Percentiles rank a stretch among this genome's conserved stretches.
These are phyloP conservation scores for Fraxinus velutina DNA, from an alignment of 305 asterid genomes.

Conservation along the genomic window DNA sequence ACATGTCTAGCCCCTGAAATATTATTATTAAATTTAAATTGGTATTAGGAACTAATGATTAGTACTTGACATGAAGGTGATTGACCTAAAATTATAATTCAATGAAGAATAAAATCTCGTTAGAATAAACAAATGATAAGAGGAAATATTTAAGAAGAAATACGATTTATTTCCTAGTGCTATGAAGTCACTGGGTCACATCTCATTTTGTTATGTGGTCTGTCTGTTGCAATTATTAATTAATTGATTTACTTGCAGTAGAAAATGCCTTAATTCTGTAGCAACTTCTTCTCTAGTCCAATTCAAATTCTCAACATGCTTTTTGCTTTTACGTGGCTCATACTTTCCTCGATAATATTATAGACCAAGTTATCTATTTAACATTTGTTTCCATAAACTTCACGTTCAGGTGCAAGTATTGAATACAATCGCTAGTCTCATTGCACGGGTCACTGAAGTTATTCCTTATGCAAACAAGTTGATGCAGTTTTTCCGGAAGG, in stretches of 20 bases:
- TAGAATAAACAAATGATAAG: neutral
- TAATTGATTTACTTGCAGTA: neutral
- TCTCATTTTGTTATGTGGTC: neutral
- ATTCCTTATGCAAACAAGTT: constrained; percentile 75
- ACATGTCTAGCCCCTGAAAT: neutral
- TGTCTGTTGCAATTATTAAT: neutral
- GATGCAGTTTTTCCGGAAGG: constrained; percentile 88
- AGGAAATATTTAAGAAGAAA: neutral
- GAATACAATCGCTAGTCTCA: constrained; percentile 77
- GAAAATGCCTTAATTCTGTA: constrained; percentile 5
- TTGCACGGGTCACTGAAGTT: constrained; percentile 68
- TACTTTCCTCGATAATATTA: neutral
- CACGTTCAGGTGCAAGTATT: constrained; percentile 81
- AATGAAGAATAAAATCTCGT: neutral
- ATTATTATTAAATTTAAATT: neutral
- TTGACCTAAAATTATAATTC: neutral
- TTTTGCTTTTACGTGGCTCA: neutral
- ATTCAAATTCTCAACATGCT: constrained; percentile 10
- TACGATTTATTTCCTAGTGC: neutral
- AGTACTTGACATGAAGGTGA: neutral
- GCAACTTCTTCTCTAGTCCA: constrained; percentile 15
- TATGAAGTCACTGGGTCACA: neutral
- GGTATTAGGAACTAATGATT: neutral
- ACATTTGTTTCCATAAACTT: constrained; percentile 16
- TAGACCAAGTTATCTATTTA: constrained; percentile 8